A percentile compares a stretch with the other conserved stretches of the same genome.
Evolutionary conservation across 2,329 filamentous ascomycete species (phyloP).

Genomic region (Lecanoromycetidae sp.): DNA sequence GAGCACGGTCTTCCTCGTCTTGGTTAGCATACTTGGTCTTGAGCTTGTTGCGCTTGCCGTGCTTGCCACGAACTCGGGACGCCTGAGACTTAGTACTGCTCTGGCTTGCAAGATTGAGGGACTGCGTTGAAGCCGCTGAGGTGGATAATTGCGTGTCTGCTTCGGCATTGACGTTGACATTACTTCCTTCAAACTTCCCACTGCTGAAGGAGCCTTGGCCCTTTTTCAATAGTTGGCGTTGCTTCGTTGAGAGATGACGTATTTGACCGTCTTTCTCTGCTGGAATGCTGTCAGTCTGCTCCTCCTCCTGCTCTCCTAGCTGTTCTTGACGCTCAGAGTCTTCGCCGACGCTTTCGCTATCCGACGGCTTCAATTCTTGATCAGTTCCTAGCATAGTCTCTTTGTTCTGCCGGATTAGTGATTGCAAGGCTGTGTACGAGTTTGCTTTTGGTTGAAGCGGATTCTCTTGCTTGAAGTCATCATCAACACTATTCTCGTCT

Average conservation of each 20-base stretch:
- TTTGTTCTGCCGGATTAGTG: not conserved
- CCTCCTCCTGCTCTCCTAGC: not conserved
- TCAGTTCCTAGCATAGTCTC: not conserved
- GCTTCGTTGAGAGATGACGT: slow-evolving; percentile 31
- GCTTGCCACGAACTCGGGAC: slow-evolving; percentile 53
- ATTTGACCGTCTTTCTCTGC: slow-evolving; percentile 17
- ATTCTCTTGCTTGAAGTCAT: slow-evolving; percentile 11
- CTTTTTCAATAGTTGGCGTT: slow-evolving; percentile 28
- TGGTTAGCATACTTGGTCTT: slow-evolving; percentile 85
- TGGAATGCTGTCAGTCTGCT: not conserved
- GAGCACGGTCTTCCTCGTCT: slow-evolving; percentile 80
- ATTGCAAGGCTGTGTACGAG: not conserved
- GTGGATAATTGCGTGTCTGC: not conserved
- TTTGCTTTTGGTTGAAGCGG: slow-evolving; percentile 13
- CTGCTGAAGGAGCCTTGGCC: slow-evolving; percentile 2
- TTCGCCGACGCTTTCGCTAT: not conserved
- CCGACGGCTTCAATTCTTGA: not conserved
- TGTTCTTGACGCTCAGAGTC: not conserved
- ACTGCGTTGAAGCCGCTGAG: too few relatives aligned
- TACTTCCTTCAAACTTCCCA: not conserved
- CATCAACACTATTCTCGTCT: slow-evolving; percentile 20
- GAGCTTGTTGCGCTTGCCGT: slow-evolving; percentile 73
- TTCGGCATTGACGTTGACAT: too few relatives aligned
- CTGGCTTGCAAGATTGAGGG: not conserved
- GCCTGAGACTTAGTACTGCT: not conserved